These are phyloP conservation scores for Blastocrithidia nonstop DNA, from an alignment of 208 protist genomes.

Conservation along the genomic window DNA sequence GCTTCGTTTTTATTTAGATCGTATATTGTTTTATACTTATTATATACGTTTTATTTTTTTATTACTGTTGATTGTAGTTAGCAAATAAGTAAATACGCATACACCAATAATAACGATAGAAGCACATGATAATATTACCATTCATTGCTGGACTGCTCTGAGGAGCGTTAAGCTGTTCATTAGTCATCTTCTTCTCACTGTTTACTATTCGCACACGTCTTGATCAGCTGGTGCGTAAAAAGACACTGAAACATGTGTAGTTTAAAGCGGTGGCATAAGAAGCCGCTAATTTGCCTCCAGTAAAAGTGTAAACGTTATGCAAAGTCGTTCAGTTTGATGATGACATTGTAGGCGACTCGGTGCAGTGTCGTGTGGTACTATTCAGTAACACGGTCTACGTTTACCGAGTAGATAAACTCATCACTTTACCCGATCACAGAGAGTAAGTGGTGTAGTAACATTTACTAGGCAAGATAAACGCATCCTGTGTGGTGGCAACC, in stretches of 20 bases:
- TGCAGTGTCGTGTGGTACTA: slow-evolving; percentile 52
- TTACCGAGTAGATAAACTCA: slow-evolving; percentile 35
- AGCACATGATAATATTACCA: background rate
- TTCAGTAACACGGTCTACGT: slow-evolving; percentile 45
- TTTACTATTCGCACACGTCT: slow-evolving; percentile 14
- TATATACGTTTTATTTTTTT: slow-evolving; percentile 1
- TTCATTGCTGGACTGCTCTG: slow-evolving; percentile 5
- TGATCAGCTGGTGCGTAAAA: slow-evolving; percentile 15
- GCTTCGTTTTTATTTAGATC: too few relatives aligned
- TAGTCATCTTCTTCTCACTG: slow-evolving; percentile 34
- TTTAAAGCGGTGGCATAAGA: slow-evolving; percentile 20
- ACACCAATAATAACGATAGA: background rate
- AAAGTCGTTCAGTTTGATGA: slow-evolving; percentile 49
- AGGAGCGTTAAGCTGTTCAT: slow-evolving; percentile 18
- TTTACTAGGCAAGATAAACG: slow-evolving; percentile 58
- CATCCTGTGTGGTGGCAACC: slow-evolving; percentile 17
- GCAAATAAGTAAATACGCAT: slow-evolving; percentile 1
- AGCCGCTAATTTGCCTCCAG: slow-evolving; percentile 13
- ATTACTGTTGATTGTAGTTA: background rate
- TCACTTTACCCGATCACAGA: slow-evolving; percentile 17
- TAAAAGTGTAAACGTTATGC: slow-evolving; percentile 57
- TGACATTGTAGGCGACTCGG: slow-evolving; percentile 35
- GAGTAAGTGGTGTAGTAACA: slow-evolving; percentile 30
- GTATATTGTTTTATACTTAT: too few relatives aligned
- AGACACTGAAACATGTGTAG: slow-evolving; percentile 21